These are phyloP conservation scores for Talaromyces funiculosus DNA, from an alignment of 2,329 filamentous ascomycete species.

Conservation along the genomic window DNA sequence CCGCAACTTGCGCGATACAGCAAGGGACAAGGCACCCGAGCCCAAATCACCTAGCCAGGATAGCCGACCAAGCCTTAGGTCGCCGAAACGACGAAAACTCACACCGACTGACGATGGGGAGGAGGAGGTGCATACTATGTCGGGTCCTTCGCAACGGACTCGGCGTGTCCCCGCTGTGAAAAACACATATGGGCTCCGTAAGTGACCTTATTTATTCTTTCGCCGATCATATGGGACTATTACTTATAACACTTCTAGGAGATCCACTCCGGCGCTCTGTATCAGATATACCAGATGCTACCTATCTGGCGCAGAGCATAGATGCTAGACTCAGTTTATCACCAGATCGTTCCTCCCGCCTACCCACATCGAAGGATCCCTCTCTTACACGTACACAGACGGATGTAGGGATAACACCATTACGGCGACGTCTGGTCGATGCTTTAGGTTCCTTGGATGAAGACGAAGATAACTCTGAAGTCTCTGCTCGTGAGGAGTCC, in stretches of 20 bases:
- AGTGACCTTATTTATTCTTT: background rate
- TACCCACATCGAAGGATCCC: background rate
- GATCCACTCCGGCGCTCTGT: slow-evolving; percentile 1
- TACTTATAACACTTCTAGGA: background rate
- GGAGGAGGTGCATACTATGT: background rate
- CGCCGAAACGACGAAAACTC: slow-evolving; percentile 20
- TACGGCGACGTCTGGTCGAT: slow-evolving; percentile 32
- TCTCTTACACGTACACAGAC: background rate
- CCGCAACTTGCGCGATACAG: background rate
- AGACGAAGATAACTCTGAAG: slow-evolving; percentile 6
- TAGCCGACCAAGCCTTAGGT: slow-evolving; percentile 9
- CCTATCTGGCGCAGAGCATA: background rate
- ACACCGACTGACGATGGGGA: slow-evolving; percentile 1
- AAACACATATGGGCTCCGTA: slow-evolving; percentile 1
- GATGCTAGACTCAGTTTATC: slow-evolving; percentile 2
- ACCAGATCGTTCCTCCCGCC: background rate
- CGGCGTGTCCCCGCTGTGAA: background rate
- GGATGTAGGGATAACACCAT: slow-evolving; percentile 16
- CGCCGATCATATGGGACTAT: too few relatives aligned
- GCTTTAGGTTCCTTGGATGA: slow-evolving; percentile 21
- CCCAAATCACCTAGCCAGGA: slow-evolving; percentile 26
- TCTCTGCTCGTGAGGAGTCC: slow-evolving; percentile 6
- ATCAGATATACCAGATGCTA: background rate
- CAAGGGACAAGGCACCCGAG: slow-evolving; percentile 18
- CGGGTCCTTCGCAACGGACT: background rate